These are phyloP conservation scores for Gentiana dahurica DNA, from an alignment of 257 asterid genomes.

Conservation along the genomic window DNA sequence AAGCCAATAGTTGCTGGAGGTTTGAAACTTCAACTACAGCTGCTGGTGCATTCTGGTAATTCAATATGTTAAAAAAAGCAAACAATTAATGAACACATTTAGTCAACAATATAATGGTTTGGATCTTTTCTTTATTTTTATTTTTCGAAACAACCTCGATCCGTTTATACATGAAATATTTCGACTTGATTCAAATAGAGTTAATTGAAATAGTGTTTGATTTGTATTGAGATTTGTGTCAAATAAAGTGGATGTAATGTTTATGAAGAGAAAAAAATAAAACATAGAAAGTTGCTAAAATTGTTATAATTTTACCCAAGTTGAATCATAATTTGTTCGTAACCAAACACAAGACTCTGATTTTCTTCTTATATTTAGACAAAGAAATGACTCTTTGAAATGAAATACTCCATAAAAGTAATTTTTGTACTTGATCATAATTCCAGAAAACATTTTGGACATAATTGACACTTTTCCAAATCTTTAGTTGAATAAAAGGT, in stretches of 20 bases:
- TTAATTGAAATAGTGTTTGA: neutral
- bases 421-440: no score
- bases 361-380: no score
- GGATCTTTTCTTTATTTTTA: neutral
- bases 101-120: neutral
- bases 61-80: conserved; percentile 7
- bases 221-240: neutral
- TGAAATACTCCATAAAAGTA: no score
- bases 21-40: conserved; percentile 18
- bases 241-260: no score
- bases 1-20: conserved; percentile 42
- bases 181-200: no score
- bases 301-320: neutral
- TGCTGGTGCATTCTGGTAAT: conserved; percentile 29
- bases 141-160: neutral
- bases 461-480: no score
- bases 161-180: no score
- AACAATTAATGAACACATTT: conserved; percentile 1
- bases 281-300: neutral
- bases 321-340: no score
- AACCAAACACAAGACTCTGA: no score
- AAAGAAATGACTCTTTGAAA: no score
- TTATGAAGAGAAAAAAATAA: neutral
- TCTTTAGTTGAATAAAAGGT: no score
- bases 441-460: no score